Evolutionary conservation across 495 filamentous ascomycete genomes (phyloP).

Genomic region (Tuber borchii): DNA sequence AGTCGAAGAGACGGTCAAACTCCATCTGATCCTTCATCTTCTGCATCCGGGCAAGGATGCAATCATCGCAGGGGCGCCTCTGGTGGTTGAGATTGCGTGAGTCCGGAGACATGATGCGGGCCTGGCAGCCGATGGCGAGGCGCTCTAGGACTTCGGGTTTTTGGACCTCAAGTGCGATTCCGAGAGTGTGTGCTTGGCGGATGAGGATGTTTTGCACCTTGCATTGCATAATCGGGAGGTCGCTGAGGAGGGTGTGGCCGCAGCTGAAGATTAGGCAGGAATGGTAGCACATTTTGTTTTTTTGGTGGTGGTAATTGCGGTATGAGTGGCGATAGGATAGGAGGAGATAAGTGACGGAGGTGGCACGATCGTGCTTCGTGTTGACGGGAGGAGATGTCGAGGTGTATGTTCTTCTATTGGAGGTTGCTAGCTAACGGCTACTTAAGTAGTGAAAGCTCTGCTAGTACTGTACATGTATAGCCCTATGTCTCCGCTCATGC

Average conservation of each 20-base stretch:
- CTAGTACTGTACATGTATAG: too few species aligned
- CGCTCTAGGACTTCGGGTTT: not conserved
- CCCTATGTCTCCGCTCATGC: too few species aligned
- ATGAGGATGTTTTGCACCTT: not conserved
- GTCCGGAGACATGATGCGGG: not conserved
- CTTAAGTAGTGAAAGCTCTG: too few species aligned
- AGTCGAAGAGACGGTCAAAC: not conserved
- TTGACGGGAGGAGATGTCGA: too few species aligned
- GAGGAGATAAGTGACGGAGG: not conserved
- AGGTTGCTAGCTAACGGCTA: too few species aligned
- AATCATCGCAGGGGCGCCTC: conserved; percentile 1
- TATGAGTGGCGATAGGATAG: not conserved
- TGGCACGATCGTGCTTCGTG: too few species aligned
- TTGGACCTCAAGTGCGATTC: not conserved
- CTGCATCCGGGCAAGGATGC: not conserved
- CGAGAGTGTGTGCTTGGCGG: not conserved
- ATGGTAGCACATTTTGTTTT: not conserved
- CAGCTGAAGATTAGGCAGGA: not conserved
- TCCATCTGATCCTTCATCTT: not conserved
- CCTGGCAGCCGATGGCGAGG: not conserved
- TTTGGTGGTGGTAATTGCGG: not conserved
- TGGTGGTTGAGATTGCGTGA: not conserved
- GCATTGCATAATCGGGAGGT: not conserved
- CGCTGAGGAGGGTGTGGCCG: not conserved
- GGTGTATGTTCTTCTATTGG: too few species aligned